A percentile compares a stretch with the other conserved stretches of the same genome.
phyloP scores from a whole-genome alignment of 306 rosid species.

The Comarum palustre region DNA sequence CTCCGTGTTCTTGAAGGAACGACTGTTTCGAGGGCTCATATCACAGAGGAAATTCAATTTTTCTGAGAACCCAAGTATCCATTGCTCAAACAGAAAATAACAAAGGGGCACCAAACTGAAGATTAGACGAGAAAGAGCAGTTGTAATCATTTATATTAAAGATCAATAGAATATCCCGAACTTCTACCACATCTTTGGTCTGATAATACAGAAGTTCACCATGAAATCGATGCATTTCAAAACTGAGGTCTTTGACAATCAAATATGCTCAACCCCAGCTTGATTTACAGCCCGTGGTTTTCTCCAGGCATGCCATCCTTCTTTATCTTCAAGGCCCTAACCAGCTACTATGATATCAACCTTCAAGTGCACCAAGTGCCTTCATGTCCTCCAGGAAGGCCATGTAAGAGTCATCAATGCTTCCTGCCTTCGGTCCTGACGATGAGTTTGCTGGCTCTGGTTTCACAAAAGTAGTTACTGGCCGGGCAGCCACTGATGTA shows the following conservation, averaged over 20 bases:
- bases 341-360: conserved; percentile 30
- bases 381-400: conserved; percentile 88
- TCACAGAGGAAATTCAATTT: too few species aligned
- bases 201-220: neutral
- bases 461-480: conserved; percentile 44
- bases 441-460: conserved; percentile 46
- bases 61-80: too few species aligned
- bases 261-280: neutral
- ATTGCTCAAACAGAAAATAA: too few species aligned
- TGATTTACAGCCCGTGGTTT: neutral
- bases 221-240: conserved; percentile 1
- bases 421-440: conserved; percentile 55
- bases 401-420: conserved; percentile 63
- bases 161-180: conserved; percentile 8
- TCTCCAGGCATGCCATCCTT: neutral
- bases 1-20: neutral
- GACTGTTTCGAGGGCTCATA: neutral
- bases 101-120: neutral
- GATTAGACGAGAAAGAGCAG: neutral
- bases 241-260: neutral
- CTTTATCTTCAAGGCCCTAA: neutral
- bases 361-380: conserved; percentile 85
- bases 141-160: neutral
- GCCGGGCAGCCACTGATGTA: conserved; percentile 36
- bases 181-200: neutral